These are phyloP conservation scores for Fusarium clavum DNA, from an alignment of 2,329 filamentous ascomycete species.

Conservation along the genomic window DNA sequence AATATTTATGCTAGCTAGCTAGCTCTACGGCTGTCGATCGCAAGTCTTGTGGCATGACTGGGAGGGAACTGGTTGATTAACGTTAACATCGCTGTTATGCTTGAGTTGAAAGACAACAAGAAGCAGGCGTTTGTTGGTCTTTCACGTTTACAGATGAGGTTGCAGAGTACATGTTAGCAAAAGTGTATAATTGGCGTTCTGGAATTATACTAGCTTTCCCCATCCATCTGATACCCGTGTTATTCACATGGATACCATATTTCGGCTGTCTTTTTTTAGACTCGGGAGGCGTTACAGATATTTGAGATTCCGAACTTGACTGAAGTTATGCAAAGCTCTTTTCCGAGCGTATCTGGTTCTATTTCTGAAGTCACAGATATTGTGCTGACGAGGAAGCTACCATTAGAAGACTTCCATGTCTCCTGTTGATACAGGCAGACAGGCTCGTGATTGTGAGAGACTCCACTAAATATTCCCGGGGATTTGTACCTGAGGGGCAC, in stretches of 20 bases:
- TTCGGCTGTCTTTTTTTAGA: conserved; percentile 12
- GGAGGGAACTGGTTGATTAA: neutral
- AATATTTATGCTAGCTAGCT: neutral
- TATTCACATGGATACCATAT: conserved; percentile 24
- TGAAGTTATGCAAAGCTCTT: neutral
- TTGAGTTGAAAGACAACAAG: neutral
- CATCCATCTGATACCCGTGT: conserved; percentile 14
- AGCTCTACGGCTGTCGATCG: conserved; percentile 13
- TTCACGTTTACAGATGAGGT: neutral
- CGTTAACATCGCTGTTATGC: neutral
- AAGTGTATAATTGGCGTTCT: neutral
- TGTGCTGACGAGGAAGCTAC: neutral
- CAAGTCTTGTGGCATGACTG: conserved; percentile 18
- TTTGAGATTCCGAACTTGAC: neutral
- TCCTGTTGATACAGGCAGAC: neutral
- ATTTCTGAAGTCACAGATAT: neutral
- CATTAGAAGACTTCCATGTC: neutral
- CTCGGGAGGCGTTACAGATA: conserved; percentile 1
- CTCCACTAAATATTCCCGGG: neutral
- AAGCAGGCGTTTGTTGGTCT: neutral
- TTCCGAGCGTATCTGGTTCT: neutral
- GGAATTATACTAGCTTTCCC: conserved; percentile 27
- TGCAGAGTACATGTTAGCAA: neutral
- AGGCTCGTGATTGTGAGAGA: neutral
- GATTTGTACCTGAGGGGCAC: neutral